Conservation (phyloP, 768 basidiomycete species). For the Fomitopsis pulvina region DNA sequence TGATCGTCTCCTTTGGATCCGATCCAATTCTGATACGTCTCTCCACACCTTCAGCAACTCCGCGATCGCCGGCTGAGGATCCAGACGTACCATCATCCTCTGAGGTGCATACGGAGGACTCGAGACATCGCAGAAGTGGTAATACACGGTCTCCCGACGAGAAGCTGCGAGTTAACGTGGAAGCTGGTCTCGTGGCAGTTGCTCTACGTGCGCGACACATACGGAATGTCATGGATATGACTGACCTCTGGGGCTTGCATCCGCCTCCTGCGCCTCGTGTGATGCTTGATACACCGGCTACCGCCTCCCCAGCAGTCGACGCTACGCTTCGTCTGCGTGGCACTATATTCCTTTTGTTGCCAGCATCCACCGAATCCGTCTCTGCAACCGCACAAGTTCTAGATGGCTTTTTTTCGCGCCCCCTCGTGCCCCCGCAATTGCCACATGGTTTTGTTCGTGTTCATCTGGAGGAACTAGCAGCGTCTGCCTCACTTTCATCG, state of each 20-base stretch:
- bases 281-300: not conserved
- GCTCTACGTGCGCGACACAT: constrained; percentile 54
- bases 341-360: constrained; percentile 42
- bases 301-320: constrained; percentile 20
- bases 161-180: constrained; percentile 29
- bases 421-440: constrained; percentile 50
- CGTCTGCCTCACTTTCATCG: constrained; percentile 14
- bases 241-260: constrained; percentile 15
- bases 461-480: constrained; percentile 20
- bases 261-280: not conserved
- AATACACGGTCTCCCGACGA: not conserved
- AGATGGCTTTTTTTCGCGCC: constrained; percentile 46
- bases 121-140: not conserved
- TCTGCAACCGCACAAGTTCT: constrained; percentile 15
- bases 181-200: constrained; percentile 47
- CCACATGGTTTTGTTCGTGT: constrained; percentile 45
- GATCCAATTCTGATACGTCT: constrained; percentile 56
- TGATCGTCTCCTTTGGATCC: constrained; percentile 53
- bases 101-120: not conserved
- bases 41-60: constrained; percentile 32
- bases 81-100: not conserved
- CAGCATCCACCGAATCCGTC: constrained; percentile 14
- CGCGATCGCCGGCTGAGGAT: not conserved
- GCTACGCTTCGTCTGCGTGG: constrained; percentile 33
- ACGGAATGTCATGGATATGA: constrained; percentile 35